Conservation (phyloP, 2,329 filamentous ascomycete genomes). For the Beauveria sp. region DNA sequence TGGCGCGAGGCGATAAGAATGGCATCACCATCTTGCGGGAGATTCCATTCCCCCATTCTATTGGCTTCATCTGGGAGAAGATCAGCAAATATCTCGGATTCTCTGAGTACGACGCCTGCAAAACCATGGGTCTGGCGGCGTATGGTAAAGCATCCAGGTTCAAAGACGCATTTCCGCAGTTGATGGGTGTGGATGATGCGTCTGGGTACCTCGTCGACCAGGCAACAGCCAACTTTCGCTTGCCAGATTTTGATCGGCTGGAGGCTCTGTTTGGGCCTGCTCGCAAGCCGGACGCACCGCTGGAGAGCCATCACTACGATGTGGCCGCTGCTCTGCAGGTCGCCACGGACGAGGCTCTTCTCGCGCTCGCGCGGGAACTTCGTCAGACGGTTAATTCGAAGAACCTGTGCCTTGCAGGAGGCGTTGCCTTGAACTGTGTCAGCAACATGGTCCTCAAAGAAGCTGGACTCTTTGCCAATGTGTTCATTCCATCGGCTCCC, state of each 20-base stretch:
- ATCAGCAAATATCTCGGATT: slow-evolving; percentile 6
- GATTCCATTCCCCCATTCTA: neutral
- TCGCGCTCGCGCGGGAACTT: neutral
- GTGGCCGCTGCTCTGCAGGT: slow-evolving; percentile 3
- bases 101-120: slow-evolving; percentile 5
- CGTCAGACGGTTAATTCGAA: neutral
- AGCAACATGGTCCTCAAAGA: slow-evolving; percentile 3
- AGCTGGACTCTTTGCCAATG: neutral
- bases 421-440: slow-evolving; percentile 6
- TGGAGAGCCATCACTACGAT: slow-evolving; percentile 3
- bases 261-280: slow-evolving; percentile 3
- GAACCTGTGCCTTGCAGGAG: slow-evolving; percentile 3
- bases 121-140: neutral
- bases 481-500: neutral
- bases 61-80: slow-evolving; percentile 7
- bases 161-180: neutral
- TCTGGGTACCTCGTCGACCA: neutral
- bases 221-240: neutral
- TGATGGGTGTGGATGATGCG: neutral
- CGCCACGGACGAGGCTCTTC: slow-evolving; percentile 1
- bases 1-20: slow-evolving; percentile 12
- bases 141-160: slow-evolving; percentile 1
- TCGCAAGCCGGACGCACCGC: neutral
- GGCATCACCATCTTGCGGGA: slow-evolving; percentile 15
- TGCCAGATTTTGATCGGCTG: neutral